Conservation (phyloP, 2,329 filamentous ascomycete genomes). For the Gliomastix tumulicola region DNA sequence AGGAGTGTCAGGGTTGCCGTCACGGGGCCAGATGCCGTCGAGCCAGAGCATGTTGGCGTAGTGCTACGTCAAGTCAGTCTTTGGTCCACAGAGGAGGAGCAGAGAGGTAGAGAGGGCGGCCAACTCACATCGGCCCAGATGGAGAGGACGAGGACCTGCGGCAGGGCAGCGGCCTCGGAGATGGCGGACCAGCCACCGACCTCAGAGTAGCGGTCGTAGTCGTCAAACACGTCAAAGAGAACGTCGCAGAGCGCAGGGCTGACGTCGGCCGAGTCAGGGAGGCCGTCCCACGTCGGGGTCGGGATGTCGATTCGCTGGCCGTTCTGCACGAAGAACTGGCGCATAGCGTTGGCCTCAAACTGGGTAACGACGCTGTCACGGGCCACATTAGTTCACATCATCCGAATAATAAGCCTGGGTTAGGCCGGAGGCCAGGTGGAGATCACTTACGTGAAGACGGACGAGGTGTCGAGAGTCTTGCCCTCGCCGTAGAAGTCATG, state of each 20-base stretch:
- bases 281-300: slow-evolving; percentile 19
- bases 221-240: slow-evolving; percentile 50
- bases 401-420: too few relatives aligned
- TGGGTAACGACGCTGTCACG: slow-evolving; percentile 48
- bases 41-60: slow-evolving; percentile 63
- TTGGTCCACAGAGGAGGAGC: background rate
- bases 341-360: slow-evolving; percentile 43
- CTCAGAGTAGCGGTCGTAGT: slow-evolving; percentile 36
- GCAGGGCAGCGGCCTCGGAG: slow-evolving; percentile 42
- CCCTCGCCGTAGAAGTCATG: slow-evolving; percentile 52
- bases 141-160: slow-evolving; percentile 61
- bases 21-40: slow-evolving; percentile 49
- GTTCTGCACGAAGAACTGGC: slow-evolving; percentile 55
- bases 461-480: slow-evolving; percentile 48
- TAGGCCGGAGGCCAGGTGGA: too few relatives aligned
- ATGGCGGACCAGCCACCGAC: slow-evolving; percentile 50
- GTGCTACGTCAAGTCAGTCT: slow-evolving; percentile 56
- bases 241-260: slow-evolving; percentile 49
- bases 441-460: slow-evolving; percentile 36
- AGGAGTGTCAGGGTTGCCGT: slow-evolving; percentile 5
- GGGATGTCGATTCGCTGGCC: slow-evolving; percentile 42
- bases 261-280: slow-evolving; percentile 53
- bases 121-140: slow-evolving; percentile 37
- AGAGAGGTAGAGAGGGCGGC: background rate
- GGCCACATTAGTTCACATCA: too few relatives aligned